Evolutionary conservation across 2,329 filamentous ascomycete genomes (phyloP).

Genomic region (Diaporthe vexans): DNA sequence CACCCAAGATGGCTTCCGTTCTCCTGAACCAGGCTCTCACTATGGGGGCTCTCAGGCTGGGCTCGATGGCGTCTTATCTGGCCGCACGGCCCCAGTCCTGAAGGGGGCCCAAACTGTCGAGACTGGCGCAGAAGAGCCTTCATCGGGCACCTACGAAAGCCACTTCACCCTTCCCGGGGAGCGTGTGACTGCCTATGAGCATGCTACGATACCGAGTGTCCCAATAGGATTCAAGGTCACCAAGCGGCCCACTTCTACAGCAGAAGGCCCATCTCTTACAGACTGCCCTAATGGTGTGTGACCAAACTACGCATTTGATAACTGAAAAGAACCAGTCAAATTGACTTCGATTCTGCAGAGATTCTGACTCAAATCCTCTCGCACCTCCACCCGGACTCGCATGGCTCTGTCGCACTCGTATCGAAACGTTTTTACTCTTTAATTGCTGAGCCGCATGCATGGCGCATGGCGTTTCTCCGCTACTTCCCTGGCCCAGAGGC

Average conservation of each 20-base stretch:
- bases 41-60: slow-evolving; percentile 52
- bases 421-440: slow-evolving; percentile 89
- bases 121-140: slow-evolving; percentile 65
- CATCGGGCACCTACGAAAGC: slow-evolving; percentile 62
- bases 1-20: slow-evolving; percentile 71
- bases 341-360: slow-evolving; percentile 69
- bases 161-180: slow-evolving; percentile 59
- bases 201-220: slow-evolving; percentile 64
- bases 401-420: slow-evolving; percentile 86
- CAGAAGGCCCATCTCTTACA: slow-evolving; percentile 59
- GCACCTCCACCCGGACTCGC: slow-evolving; percentile 87
- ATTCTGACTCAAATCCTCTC: slow-evolving; percentile 92
- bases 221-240: slow-evolving; percentile 69
- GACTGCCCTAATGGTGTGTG: slow-evolving; percentile 86
- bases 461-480: slow-evolving; percentile 92
- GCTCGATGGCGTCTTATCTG: slow-evolving; percentile 55
- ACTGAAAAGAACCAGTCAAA: slow-evolving; percentile 18
- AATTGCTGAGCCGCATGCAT: slow-evolving; percentile 92
- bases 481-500: slow-evolving; percentile 86
- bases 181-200: slow-evolving; percentile 73
- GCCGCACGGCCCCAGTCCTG: slow-evolving; percentile 49
- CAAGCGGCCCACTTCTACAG: slow-evolving; percentile 59
- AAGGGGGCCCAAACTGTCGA: slow-evolving; percentile 55
- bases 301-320: slow-evolving; percentile 1
- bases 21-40: slow-evolving; percentile 56